phyloP scores from a whole-genome alignment of 1,284 basidiomycete genomes.

The Taiwanofungus camphoratus region DNA sequence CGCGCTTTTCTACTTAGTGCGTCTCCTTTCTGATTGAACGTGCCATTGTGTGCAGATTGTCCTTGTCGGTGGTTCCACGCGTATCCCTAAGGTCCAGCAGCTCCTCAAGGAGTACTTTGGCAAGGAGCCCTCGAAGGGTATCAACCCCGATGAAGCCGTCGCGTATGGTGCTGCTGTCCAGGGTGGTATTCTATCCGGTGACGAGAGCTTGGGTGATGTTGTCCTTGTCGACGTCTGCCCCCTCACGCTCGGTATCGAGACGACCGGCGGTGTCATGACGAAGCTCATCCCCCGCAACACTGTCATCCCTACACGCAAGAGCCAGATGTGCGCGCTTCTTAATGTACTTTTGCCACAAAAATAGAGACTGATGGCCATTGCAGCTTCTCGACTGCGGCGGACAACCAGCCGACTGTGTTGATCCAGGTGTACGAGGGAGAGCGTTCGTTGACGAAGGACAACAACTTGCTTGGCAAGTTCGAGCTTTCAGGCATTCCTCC shows the following conservation, averaged over 20 bases:
- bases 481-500: constrained; percentile 92
- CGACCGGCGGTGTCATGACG: constrained; percentile 97
- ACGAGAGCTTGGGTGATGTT: constrained; percentile 78
- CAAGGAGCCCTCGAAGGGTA: constrained; percentile 90
- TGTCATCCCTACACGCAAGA: constrained; percentile 96
- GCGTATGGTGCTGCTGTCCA: constrained; percentile 78
- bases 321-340: constrained; percentile 57
- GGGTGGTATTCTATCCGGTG: constrained; percentile 86
- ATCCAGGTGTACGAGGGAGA: constrained; percentile 95
- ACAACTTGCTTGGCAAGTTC: constrained; percentile 96
- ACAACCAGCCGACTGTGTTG: constrained; percentile 89
- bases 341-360: background rate
- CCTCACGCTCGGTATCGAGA: constrained; percentile 95
- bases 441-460: constrained; percentile 94
- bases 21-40: background rate
- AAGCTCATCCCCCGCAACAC: constrained; percentile 97
- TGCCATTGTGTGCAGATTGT: constrained; percentile 46
- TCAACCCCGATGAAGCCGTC: constrained; percentile 78
- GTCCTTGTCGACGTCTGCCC: constrained; percentile 97
- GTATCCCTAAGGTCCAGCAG: constrained; percentile 98
- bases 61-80: constrained; percentile 95
- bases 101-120: constrained; percentile 93
- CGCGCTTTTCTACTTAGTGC: constrained; percentile 13
- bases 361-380: constrained; percentile 6
- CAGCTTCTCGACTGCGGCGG: constrained; percentile 92